Evolutionary conservation across 192 early-diverging fungal species (phyloP).

Genomic region (Pilaira anomala): DNA sequence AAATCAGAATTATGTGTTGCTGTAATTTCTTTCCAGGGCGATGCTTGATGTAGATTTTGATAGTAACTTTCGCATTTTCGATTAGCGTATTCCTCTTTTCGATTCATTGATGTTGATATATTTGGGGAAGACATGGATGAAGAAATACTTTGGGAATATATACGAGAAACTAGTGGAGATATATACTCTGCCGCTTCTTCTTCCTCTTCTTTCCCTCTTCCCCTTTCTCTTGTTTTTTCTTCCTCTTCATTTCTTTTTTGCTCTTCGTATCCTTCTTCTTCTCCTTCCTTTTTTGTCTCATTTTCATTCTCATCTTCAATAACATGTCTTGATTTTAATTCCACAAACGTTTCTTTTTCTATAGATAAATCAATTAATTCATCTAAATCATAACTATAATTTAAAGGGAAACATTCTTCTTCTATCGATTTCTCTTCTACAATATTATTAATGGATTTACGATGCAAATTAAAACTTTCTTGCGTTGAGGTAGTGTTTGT

Average conservation of each 20-base stretch:
- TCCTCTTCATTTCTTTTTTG: too few relatives aligned
- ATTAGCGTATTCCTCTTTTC: background rate
- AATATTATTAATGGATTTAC: background rate
- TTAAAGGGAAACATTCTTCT: background rate
- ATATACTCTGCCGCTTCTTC: background rate
- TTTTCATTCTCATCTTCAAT: too few relatives aligned
- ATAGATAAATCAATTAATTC: background rate
- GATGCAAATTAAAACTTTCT: background rate
- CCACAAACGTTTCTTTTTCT: constrained; percentile 4
- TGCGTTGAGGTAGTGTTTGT: background rate
- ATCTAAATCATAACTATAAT: background rate
- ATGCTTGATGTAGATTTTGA: background rate
- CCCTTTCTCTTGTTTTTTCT: background rate
- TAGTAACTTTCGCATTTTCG: too few relatives aligned
- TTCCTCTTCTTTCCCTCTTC: background rate
- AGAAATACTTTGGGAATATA: too few relatives aligned
- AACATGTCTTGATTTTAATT: constrained; percentile 5
- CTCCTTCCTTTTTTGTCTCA: too few relatives aligned
- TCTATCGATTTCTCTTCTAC: background rate
- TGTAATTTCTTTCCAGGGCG: background rate
- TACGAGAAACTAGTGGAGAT: background rate
- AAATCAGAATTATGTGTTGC: background rate
- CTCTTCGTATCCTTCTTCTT: too few relatives aligned
- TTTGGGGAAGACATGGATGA: constrained; percentile 1
- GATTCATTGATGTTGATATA: background rate